phyloP scores from a whole-genome alignment of 1,284 basidiomycete species.

The Leccinum variabile region DNA sequence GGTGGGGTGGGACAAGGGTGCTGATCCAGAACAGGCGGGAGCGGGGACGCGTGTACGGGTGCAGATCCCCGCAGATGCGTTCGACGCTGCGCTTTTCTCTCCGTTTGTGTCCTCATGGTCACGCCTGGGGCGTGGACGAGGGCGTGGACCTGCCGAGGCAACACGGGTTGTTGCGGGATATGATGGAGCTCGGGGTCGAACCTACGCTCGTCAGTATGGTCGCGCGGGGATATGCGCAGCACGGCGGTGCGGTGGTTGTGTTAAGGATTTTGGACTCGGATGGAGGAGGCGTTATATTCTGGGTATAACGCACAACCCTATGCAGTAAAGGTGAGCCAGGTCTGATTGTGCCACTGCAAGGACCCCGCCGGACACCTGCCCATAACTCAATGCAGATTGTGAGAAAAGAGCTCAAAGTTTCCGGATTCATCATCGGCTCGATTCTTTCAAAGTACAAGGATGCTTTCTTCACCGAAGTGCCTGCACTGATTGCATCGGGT shows the following conservation, averaged over 20 bases:
- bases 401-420: conserved; percentile 13
- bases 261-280: too few species aligned
- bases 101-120: conserved; percentile 21
- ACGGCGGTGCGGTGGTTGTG: too few species aligned
- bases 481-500: conserved; percentile 15
- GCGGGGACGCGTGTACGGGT: background rate
- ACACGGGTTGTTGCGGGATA: too few species aligned
- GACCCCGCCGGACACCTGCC: background rate
- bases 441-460: conserved; percentile 13
- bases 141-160: background rate
- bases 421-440: conserved; percentile 14
- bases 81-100: conserved; percentile 32
- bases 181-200: too few species aligned
- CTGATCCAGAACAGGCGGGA: background rate
- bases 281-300: conserved; percentile 4
- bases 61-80: conserved; percentile 16
- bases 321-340: conserved; percentile 13
- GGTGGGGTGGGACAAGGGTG: background rate
- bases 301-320: conserved; percentile 10
- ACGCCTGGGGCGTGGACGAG: too few species aligned
- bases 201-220: too few species aligned
- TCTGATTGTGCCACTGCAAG: background rate
- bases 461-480: conserved; percentile 18
- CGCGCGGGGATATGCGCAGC: too few species aligned
- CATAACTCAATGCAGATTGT: conserved; percentile 20